Conservation (phyloP, 768 basidiomycete genomes). For the Tylopilus balloui region DNA sequence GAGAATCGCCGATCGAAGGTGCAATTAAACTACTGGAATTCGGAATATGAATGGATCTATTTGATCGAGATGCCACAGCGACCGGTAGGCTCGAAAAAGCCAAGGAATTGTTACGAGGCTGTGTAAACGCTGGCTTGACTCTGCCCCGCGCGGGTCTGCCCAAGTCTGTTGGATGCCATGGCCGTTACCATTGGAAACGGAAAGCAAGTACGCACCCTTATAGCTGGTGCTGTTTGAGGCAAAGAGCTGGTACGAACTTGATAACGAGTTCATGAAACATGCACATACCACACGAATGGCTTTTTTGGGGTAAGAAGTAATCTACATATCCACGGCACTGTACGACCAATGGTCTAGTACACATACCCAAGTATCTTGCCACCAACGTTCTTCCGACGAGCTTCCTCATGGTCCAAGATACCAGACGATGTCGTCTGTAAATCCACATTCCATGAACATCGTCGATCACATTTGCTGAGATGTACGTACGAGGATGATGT, state of each 20-base stretch:
- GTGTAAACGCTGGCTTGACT: too few relatives aligned
- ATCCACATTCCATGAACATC: neutral
- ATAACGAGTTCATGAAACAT: neutral
- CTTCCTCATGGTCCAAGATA: conserved; percentile 98
- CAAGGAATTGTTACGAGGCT: too few relatives aligned
- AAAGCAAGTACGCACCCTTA: neutral
- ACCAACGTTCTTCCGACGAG: conserved; percentile 95
- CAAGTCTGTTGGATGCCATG: too few relatives aligned
- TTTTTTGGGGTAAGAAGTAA: conserved; percentile 18
- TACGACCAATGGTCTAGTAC: conserved; percentile 49
- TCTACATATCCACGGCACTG: conserved; percentile 19
- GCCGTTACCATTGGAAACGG: too few relatives aligned
- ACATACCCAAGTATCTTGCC: conserved; percentile 93
- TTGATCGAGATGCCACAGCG: too few relatives aligned
- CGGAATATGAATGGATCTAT: too few relatives aligned
- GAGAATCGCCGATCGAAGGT: too few relatives aligned
- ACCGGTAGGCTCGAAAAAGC: too few relatives aligned
- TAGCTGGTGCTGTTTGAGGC: too few relatives aligned
- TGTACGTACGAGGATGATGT: conserved; percentile 86
- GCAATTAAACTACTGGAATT: too few relatives aligned
- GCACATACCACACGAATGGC: neutral
- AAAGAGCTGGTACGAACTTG: neutral
- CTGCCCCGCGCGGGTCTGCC: too few relatives aligned
- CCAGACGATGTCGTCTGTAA: conserved; percentile 91
- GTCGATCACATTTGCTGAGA: neutral